Conservation (phyloP, 768 basidiomycete genomes). For the Tulasnella sp. region DNA sequence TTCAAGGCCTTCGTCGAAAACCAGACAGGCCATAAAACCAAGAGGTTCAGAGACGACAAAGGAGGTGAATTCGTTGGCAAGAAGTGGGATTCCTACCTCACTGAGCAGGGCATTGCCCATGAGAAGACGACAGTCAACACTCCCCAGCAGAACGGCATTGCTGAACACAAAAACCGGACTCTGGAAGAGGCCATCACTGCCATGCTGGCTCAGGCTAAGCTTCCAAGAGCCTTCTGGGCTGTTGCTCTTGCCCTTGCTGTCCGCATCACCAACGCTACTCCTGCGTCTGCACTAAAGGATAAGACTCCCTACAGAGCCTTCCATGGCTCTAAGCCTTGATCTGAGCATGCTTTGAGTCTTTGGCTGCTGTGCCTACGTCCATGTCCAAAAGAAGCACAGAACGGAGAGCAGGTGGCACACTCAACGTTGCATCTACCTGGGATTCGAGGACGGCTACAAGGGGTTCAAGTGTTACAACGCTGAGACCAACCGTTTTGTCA, state of each 20-base stretch:
- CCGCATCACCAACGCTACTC: not conserved
- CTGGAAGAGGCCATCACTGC: not conserved
- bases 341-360: not conserved
- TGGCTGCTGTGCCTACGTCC: slow-evolving; percentile 3
- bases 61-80: slow-evolving; percentile 16
- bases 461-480: slow-evolving; percentile 26
- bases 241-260: not conserved
- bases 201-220: slow-evolving; percentile 8
- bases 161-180: slow-evolving; percentile 9
- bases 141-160: slow-evolving; percentile 16
- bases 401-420: not conserved
- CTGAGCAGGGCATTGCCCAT: slow-evolving; percentile 9
- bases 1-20: slow-evolving; percentile 1
- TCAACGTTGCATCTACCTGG: not conserved
- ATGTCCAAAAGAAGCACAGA: not conserved
- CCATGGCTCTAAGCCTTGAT: not conserved
- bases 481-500: not conserved
- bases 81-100: not conserved
- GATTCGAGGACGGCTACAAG: slow-evolving; percentile 24
- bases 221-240: slow-evolving; percentile 9
- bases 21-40: not conserved
- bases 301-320: not conserved
- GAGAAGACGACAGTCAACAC: slow-evolving; percentile 11
- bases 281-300: not conserved
- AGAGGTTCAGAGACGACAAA: slow-evolving; percentile 10